These are phyloP conservation scores for Fraxinus velutina DNA, from an alignment of 305 asterid genomes.

Conservation along the genomic window DNA sequence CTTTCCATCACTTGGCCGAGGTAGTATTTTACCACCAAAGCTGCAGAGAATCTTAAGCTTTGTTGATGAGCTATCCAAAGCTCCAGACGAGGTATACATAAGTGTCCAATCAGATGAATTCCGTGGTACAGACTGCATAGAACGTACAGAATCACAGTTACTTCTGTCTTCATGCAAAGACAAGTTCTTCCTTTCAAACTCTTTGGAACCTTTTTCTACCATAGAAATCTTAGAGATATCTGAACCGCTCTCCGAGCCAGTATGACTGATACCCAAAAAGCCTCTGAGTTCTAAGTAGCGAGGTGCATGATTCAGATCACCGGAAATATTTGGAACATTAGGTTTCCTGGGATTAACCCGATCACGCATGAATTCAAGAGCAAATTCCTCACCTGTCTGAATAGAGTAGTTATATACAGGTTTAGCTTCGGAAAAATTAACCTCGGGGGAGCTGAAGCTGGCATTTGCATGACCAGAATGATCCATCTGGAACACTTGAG, in stretches of 20 bases:
- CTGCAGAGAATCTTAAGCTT: slow-evolving; percentile 68
- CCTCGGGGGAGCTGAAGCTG: slow-evolving; percentile 33
- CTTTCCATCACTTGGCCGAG: slow-evolving; percentile 76
- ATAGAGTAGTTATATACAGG: slow-evolving; percentile 65
- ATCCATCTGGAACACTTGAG: slow-evolving; percentile 40
- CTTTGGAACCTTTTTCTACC: slow-evolving; percentile 36
- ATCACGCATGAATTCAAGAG: slow-evolving; percentile 71
- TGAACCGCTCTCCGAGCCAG: slow-evolving; percentile 49
- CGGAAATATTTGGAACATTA: slow-evolving; percentile 37
- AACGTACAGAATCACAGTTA: slow-evolving; percentile 34
- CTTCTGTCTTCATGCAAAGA: slow-evolving; percentile 38
- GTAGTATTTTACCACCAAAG: slow-evolving; percentile 70
- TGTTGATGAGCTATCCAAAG: slow-evolving; percentile 43
- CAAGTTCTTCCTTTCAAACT: slow-evolving; percentile 33
- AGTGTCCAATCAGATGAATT: slow-evolving; percentile 34
- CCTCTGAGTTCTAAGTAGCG: slow-evolving; percentile 58
- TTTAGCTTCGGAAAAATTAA: slow-evolving; percentile 43
- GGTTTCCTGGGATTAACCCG: slow-evolving; percentile 51
- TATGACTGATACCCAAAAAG: slow-evolving; percentile 42
- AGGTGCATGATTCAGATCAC: slow-evolving; percentile 47
- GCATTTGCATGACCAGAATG: slow-evolving; percentile 41
- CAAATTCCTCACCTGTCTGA: slow-evolving; percentile 78
- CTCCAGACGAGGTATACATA: slow-evolving; percentile 50
- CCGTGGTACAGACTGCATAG: slow-evolving; percentile 30
- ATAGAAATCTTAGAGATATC: slow-evolving; percentile 44